A percentile compares a stretch with the other conserved stretches of the same genome.
phyloP scores from a whole-genome alignment of 192 early-diverging fungal genomes.

The Pilaira anomala region DNA sequence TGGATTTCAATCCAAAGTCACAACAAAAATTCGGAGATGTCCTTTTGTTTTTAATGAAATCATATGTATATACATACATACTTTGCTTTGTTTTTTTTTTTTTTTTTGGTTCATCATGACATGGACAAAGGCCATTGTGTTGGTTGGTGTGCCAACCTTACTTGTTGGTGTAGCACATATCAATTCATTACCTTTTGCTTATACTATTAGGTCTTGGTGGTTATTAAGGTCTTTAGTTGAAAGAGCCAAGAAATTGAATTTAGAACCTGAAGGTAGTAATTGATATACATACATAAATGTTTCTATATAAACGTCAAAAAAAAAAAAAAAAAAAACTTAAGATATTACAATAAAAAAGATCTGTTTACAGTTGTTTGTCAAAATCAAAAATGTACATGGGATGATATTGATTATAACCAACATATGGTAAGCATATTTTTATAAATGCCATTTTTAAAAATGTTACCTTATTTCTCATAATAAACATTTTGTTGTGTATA shows the following conservation, averaged over 20 bases:
- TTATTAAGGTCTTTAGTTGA: slow-evolving; percentile 24
- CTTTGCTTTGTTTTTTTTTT: no score
- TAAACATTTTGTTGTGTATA: background rate
- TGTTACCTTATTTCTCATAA: no score
- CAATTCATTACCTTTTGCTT: slow-evolving; percentile 43
- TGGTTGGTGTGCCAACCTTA: no score
- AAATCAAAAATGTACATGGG: slow-evolving; percentile 43
- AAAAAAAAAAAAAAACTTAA: no score
- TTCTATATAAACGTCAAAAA: background rate
- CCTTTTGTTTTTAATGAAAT: no score
- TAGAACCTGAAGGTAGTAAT: slow-evolving; percentile 13
- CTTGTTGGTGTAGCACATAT: slow-evolving; percentile 15
- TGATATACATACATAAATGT: background rate
- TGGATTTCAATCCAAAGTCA: no score
- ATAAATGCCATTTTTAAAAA: no score
- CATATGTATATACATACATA: no score
- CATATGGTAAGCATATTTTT: slow-evolving; percentile 39
- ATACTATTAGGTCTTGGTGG: slow-evolving; percentile 42
- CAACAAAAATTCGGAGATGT: no score
- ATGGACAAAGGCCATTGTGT: no score
- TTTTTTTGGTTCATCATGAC: no score
- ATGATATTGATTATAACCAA: slow-evolving; percentile 50
- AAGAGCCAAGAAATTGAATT: slow-evolving; percentile 19
- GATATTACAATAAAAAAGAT: background rate
- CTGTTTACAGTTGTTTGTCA: slow-evolving; percentile 35